These are phyloP conservation scores for Triangularia verruculosa DNA, from an alignment of 2,329 filamentous ascomycete species.

Conservation along the genomic window DNA sequence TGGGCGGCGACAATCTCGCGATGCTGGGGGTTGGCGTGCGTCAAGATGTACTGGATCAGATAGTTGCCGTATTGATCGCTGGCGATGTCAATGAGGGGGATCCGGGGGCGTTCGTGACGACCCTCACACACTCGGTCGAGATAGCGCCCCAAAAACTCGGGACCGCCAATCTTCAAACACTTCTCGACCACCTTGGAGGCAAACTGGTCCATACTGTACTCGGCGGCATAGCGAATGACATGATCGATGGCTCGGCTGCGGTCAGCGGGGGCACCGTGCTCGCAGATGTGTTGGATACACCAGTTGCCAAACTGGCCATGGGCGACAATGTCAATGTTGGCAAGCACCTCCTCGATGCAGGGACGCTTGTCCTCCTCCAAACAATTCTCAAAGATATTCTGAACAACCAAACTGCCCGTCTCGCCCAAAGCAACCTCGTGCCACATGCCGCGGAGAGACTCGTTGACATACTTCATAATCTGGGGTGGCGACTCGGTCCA, in stretches of 20 bases:
- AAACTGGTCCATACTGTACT: constrained; percentile 99
- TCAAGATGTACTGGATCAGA: constrained; percentile 93
- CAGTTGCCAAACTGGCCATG: constrained; percentile 99
- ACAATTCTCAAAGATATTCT: constrained; percentile 99
- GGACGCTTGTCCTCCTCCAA: constrained; percentile 98
- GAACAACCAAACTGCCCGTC: constrained; percentile 95
- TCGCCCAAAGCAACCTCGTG: constrained; percentile 96
- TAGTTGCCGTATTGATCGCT: constrained; percentile 99
- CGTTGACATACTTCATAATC: constrained; percentile 98
- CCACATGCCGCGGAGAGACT: constrained; percentile 94
- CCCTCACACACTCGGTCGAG: constrained; percentile 92
- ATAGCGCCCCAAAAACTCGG: constrained; percentile 88
- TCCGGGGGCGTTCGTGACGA: constrained; percentile 84
- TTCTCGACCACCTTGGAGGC: constrained; percentile 99
- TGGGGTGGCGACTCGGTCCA: constrained; percentile 94
- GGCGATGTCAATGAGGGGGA: constrained; percentile 95
- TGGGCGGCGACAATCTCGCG: constrained; percentile 90
- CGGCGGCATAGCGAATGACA: constrained; percentile 86
- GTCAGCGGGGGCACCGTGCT: constrained; percentile 88
- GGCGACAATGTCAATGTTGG: constrained; percentile 92
- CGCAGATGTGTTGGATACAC: constrained; percentile 99
- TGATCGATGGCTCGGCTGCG: constrained; percentile 93
- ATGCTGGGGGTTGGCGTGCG: constrained; percentile 81
- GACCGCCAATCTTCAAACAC: constrained; percentile 92
- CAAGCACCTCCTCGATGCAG: constrained; percentile 93